These are phyloP conservation scores for Solanum corneliomulleri DNA, from an alignment of 257 asterid genomes.

Conservation along the genomic window DNA sequence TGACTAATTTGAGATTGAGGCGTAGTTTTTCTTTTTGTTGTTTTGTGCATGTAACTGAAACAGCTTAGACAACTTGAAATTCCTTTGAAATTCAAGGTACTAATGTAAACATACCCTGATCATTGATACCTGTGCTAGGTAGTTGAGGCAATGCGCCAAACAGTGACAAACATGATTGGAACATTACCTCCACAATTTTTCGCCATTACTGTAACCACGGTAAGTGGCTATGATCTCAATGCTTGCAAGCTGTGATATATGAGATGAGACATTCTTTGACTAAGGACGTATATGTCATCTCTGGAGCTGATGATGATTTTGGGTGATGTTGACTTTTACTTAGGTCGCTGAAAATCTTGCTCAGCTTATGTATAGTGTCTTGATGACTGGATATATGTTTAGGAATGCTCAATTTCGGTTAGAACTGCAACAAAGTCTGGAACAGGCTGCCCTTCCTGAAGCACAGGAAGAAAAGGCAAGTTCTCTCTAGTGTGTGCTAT, in stretches of 20 bases:
- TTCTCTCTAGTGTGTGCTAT: not conserved
- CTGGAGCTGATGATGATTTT: not conserved
- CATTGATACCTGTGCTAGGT: conserved; percentile 30
- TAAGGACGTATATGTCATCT: not conserved
- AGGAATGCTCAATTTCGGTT: conserved; percentile 80
- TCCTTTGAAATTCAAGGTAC: not conserved
- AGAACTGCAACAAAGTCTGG: conserved; percentile 94
- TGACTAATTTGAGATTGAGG: not conserved
- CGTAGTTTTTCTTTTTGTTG: not conserved
- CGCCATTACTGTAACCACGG: conserved; percentile 81
- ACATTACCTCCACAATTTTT: conserved; percentile 94
- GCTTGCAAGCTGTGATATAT: not conserved
- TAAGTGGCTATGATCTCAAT: conserved; percentile 19
- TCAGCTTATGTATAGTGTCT: conserved; percentile 90
- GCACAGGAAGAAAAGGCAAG: conserved; percentile 52
- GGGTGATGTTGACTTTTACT: not conserved
- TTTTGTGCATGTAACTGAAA: not conserved
- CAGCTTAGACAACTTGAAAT: not conserved
- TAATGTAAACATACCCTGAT: not conserved
- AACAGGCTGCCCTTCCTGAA: conserved; percentile 94
- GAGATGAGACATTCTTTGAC: not conserved
- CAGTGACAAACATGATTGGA: conserved; percentile 94
- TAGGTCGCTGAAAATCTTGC: conserved; percentile 99
- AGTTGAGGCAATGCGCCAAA: conserved; percentile 98
- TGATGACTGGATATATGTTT: conserved; percentile 99